phyloP scores from a whole-genome alignment of 2,329 filamentous ascomycete species.

The Pseudogymnoascus sp. region DNA sequence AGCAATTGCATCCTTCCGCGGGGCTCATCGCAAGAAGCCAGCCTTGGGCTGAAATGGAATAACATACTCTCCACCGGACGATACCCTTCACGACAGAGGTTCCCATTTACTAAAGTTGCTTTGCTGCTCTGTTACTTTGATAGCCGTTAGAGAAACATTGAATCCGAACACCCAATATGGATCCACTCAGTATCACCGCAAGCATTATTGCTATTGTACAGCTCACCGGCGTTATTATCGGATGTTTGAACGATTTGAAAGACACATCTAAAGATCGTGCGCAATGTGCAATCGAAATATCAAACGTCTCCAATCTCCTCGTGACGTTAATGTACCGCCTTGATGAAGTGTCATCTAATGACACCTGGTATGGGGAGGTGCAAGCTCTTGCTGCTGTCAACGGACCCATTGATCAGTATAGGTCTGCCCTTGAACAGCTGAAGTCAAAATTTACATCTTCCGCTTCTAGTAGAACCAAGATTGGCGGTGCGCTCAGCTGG shows the following conservation, averaged over 20 bases:
- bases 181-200: background rate
- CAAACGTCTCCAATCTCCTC: background rate
- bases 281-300: background rate
- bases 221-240: background rate
- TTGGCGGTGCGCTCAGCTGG: background rate
- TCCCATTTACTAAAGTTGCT: background rate
- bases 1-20: background rate
- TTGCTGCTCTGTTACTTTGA: background rate
- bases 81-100: background rate
- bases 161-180: background rate
- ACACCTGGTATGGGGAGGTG: background rate
- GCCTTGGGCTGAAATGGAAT: background rate
- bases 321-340: background rate
- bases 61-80: background rate
- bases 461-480: background rate
- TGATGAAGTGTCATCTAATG: background rate
- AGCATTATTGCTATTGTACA: slow-evolving; percentile 7
- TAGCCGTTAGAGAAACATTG: background rate
- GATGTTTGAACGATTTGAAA: background rate
- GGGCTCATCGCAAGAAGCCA: background rate
- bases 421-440: background rate
- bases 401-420: background rate
- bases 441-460: background rate
- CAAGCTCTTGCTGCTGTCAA: background rate
- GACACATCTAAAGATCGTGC: background rate